Evolutionary conservation across 192 early-diverging fungal genomes (phyloP), one percentile per base, ranked within the genome.

Genomic region (Piromyces sp.): DNA sequence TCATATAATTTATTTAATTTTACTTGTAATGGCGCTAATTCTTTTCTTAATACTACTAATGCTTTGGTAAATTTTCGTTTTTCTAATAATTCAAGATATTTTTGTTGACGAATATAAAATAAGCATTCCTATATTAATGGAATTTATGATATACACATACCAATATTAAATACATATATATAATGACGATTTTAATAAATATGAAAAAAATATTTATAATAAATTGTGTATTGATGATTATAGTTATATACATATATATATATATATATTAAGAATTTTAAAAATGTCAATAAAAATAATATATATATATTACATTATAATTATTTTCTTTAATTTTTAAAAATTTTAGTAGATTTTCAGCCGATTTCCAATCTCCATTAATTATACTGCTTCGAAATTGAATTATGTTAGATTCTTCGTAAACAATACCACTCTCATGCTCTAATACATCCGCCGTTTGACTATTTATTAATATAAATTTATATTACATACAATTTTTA

Each of bases 1-100:
- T 88, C 85, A 85, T 97, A 94, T 4, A 97, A 85, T 30, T 92
- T 86, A 15, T 90, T 88, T 79, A 88, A 88, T 82, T 95, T 92
- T 30, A 88, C 86, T 29, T 89, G 89, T 30, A 97, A 85, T 30
- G 92, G 90, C 42, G 93, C 88, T 30, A 98, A 85, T 84, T 98
- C 96, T 79, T 90, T 91, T 51, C 95, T 91, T 29, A 99, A 86
- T 5, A 95, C 88, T 11, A 88, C 78, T 78, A 97, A 84, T 6
- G 96, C 97, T 80, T 89, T 87, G 81, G 93, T 91, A 9, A 92
- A 89, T 38, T 93, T 80, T 51, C 89, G 84, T 13, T 84, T 83
- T 86, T 96, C 95, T 37, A 99, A 83, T 6, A 93, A 85, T 85
- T 99, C 98, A 30, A 98, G 85, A 83, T 92, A 99, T 84, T 96